These are phyloP conservation scores for Aspergillus cejpii DNA, from an alignment of 2,329 filamentous ascomycete genomes.

Conservation along the genomic window DNA sequence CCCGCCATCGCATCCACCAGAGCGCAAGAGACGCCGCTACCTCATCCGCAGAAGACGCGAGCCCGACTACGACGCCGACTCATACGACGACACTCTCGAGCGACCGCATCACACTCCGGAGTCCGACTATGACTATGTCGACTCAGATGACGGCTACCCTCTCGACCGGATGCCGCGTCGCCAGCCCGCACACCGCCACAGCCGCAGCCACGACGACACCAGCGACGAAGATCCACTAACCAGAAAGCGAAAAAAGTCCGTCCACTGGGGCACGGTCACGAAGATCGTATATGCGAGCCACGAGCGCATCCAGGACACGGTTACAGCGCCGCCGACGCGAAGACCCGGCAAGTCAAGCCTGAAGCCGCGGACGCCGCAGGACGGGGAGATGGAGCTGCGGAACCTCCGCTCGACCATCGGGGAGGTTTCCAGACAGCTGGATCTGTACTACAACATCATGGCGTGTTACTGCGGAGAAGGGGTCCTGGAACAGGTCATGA, in stretches of 20 bases:
- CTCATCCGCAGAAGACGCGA: not conserved
- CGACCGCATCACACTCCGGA: too few relatives aligned
- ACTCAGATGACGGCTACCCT: not conserved
- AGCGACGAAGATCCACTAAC: not conserved
- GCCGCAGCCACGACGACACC: too few relatives aligned
- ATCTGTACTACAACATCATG: slow-evolving; percentile 6
- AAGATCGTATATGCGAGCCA: not conserved
- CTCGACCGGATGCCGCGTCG: not conserved
- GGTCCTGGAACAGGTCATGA: slow-evolving; percentile 5
- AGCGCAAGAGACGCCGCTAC: not conserved
- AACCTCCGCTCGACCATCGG: slow-evolving; percentile 11
- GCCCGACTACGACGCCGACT: not conserved
- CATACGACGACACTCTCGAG: not conserved
- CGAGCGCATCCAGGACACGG: not conserved
- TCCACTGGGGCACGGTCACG: not conserved
- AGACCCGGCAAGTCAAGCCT: slow-evolving; percentile 5
- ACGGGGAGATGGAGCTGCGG: slow-evolving; percentile 10
- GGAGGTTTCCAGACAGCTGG: slow-evolving; percentile 3
- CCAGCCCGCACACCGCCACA: not conserved
- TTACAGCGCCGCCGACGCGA: not conserved
- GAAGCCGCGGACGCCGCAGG: slow-evolving; percentile 11
- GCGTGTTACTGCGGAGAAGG: slow-evolving; percentile 2
- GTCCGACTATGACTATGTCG: not conserved
- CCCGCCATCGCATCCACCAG: not conserved
- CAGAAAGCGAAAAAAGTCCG: not conserved